Evolutionary conservation across 306 rosid species (phyloP).

Genomic region (Cucurbita pepo): DNA sequence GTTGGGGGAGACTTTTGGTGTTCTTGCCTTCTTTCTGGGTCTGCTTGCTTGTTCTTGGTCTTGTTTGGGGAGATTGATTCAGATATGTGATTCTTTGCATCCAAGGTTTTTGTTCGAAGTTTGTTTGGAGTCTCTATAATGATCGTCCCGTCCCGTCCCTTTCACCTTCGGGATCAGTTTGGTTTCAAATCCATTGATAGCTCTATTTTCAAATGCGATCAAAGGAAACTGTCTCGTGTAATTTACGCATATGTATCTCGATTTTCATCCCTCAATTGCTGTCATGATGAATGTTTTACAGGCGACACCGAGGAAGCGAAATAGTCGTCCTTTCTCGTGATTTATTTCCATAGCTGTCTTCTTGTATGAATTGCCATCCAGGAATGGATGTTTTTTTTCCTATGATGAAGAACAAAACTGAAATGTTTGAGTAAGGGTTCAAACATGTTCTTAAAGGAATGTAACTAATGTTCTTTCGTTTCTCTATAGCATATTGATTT

Average conservation of each 20-base stretch:
- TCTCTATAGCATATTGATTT: no score
- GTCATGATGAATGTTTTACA: background rate
- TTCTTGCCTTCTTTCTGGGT: constrained; percentile 14
- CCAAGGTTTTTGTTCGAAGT: background rate
- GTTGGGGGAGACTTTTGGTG: constrained; percentile 16
- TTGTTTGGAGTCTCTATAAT: background rate
- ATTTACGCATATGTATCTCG: background rate
- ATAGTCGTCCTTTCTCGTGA: background rate
- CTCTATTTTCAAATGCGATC: background rate
- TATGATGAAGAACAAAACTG: background rate
- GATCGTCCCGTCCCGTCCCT: background rate
- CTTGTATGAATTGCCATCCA: background rate
- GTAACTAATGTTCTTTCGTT: no score
- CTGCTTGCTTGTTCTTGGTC: constrained; percentile 12
- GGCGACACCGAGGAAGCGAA: no score
- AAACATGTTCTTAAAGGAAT: no score
- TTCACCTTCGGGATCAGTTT: background rate
- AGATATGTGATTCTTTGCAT: constrained; percentile 8
- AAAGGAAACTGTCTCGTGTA: background rate
- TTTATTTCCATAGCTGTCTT: background rate
- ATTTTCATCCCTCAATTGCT: background rate
- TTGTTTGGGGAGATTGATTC: constrained; percentile 29
- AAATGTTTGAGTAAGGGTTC: background rate
- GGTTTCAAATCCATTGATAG: background rate
- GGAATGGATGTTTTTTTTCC: background rate